Percentiles rank a stretch among this genome's conserved stretches.
Evolutionary conservation across 805 yeast genomes (phyloP).

Genomic region (Ogataea ganodermae): DNA sequence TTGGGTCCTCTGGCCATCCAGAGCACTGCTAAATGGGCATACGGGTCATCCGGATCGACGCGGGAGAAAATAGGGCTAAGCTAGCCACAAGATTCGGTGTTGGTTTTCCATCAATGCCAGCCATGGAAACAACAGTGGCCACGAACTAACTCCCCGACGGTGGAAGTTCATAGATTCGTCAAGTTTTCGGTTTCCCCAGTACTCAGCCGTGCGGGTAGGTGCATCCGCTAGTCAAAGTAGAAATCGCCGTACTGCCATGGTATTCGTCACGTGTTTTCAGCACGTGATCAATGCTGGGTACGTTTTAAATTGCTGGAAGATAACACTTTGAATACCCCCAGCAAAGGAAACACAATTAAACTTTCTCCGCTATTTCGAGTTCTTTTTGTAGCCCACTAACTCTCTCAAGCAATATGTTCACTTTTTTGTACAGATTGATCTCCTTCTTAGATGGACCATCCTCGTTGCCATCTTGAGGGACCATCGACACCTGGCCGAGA

Average conservation of each 20-base stretch:
- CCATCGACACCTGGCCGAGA: conserved; percentile 42
- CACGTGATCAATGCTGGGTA: no score
- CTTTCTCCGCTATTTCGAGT: background rate
- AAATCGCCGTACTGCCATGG: no score
- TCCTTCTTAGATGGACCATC: conserved; percentile 34
- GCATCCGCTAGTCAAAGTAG: no score
- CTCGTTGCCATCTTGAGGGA: conserved; percentile 18
- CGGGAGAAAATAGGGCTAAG: conserved; percentile 66
- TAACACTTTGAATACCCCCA: background rate
- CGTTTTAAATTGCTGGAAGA: no score
- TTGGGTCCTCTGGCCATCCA: conserved; percentile 77
- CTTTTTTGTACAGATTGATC: conserved; percentile 32
- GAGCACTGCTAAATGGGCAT: conserved; percentile 78
- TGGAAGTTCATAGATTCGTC: no score
- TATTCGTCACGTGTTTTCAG: no score
- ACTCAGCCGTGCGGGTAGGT: no score
- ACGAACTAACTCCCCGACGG: conserved; percentile 50
- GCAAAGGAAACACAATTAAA: no score
- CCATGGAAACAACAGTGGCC: conserved; percentile 43
- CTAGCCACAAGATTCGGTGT: conserved; percentile 60
- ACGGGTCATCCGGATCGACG: conserved; percentile 72
- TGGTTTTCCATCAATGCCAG: conserved; percentile 62
- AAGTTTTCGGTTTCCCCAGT: no score
- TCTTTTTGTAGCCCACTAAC: conserved; percentile 30
- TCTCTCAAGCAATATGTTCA: conserved; percentile 39